Evolutionary conservation across 164 flowering plant genomes (phyloP).

Genomic region (Magnolia kwangsiensis): DNA sequence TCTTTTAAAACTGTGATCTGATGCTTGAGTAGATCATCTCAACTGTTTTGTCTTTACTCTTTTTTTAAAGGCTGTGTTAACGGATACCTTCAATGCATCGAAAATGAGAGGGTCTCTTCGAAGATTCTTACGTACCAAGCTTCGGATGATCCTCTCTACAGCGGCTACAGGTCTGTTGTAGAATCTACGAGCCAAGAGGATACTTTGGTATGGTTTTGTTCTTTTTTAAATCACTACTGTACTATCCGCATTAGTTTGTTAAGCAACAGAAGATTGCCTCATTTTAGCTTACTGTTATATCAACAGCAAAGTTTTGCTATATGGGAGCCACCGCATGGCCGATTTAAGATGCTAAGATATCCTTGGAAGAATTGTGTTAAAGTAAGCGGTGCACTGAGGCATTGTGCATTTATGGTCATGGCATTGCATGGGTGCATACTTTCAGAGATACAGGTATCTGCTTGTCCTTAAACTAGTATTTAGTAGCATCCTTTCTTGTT

Average conservation of each 20-base stretch:
- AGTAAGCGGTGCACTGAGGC: constrained; percentile 80
- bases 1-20: neutral
- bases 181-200: constrained; percentile 78
- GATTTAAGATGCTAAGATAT: constrained; percentile 53
- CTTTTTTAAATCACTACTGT: neutral
- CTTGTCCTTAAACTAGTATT: neutral
- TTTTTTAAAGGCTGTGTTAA: constrained; percentile 58
- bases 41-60: neutral
- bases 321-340: constrained; percentile 98
- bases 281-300: constrained; percentile 1
- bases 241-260: neutral
- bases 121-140: constrained; percentile 78
- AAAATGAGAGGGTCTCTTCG: constrained; percentile 76
- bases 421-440: constrained; percentile 93
- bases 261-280: neutral
- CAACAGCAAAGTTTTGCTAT: constrained; percentile 67
- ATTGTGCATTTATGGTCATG: constrained; percentile 94
- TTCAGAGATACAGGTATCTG: constrained; percentile 84
- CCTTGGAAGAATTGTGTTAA: constrained; percentile 80
- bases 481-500: neutral
- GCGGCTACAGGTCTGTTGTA: constrained; percentile 74
- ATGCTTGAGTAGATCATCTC: neutral
- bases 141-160: constrained; percentile 71
- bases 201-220: constrained; percentile 37
- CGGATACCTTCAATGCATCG: constrained; percentile 66